Evolutionary conservation across 108 stramenopile species (phyloP).

Genomic region (Nitzschia putrida): DNA sequence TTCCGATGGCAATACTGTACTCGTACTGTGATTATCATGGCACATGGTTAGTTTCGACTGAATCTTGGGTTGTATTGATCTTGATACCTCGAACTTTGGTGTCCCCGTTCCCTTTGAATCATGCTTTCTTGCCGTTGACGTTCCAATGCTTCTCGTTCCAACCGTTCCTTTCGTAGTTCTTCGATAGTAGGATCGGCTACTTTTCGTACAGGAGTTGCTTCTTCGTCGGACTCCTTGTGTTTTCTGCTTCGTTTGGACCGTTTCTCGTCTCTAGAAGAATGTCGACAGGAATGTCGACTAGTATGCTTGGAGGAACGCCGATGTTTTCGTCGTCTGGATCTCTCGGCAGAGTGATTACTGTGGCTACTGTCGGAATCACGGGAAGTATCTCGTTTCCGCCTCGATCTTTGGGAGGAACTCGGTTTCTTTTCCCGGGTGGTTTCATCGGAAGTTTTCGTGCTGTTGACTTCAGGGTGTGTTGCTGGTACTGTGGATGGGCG

Average conservation of each 20-base stretch:
- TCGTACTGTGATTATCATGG: background rate
- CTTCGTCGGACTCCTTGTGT: no score
- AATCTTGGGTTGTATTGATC: constrained; percentile 35
- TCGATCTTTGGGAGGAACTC: background rate
- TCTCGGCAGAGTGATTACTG: no score
- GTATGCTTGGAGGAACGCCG: background rate
- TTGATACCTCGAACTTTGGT: constrained; percentile 12
- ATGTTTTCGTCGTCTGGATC: constrained; percentile 2
- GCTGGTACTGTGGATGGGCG: no score
- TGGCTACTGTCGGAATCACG: no score
- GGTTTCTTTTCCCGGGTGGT: background rate
- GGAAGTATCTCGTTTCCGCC: background rate
- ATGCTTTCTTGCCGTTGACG: constrained; percentile 22
- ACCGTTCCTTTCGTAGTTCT: constrained; percentile 27
- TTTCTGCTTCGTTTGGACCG: background rate
- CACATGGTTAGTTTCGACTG: constrained; percentile 19
- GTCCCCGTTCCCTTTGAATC: background rate
- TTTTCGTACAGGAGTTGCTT: background rate
- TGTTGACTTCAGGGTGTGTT: background rate
- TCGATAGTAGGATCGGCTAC: constrained; percentile 11
- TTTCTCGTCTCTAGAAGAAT: background rate
- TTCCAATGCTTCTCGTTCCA: constrained; percentile 29
- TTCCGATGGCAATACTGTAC: no score
- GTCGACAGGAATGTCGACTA: background rate
- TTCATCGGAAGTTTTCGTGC: background rate